Percentiles rank a stretch among this genome's conserved stretches.
Evolutionary conservation across 805 yeast species (phyloP).

Genomic region (Candida sonorensis): DNA sequence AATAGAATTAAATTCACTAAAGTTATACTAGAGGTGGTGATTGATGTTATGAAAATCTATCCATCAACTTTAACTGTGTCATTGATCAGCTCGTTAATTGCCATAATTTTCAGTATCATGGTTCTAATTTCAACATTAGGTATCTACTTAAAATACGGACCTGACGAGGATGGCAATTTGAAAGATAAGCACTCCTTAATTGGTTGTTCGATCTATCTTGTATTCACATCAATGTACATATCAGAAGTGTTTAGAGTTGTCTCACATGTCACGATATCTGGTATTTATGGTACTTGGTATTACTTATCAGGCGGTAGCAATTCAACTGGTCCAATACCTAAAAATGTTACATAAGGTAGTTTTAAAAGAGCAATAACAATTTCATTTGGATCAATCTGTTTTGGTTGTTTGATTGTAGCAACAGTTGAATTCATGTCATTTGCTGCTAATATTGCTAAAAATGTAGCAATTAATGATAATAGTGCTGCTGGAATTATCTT

Average conservation of each 20-base stretch:
- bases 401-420: constrained; percentile 72
- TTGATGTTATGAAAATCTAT: constrained; percentile 63
- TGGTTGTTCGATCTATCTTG: constrained; percentile 42
- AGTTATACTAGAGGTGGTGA: constrained; percentile 31
- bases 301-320: constrained; percentile 52
- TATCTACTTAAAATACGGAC: constrained; percentile 35
- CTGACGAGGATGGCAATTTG: constrained; percentile 12
- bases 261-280: constrained; percentile 73
- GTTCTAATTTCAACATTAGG: constrained; percentile 27
- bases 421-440: constrained; percentile 38
- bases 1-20: constrained; percentile 23
- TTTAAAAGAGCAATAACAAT: constrained; percentile 70
- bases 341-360: constrained; percentile 72
- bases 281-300: constrained; percentile 89
- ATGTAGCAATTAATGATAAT: constrained; percentile 8
- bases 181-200: constrained; percentile 10
- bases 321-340: constrained; percentile 52
- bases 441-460: constrained; percentile 4
- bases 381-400: constrained; percentile 85
- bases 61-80: constrained; percentile 58
- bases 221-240: constrained; percentile 76
- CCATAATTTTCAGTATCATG: constrained; percentile 1
- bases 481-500: constrained; percentile 4
- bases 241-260: constrained; percentile 76
- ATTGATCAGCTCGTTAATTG: constrained; percentile 2